phyloP scores from a whole-genome alignment of 345 rosid species.

The Moricandia moricandioides region DNA sequence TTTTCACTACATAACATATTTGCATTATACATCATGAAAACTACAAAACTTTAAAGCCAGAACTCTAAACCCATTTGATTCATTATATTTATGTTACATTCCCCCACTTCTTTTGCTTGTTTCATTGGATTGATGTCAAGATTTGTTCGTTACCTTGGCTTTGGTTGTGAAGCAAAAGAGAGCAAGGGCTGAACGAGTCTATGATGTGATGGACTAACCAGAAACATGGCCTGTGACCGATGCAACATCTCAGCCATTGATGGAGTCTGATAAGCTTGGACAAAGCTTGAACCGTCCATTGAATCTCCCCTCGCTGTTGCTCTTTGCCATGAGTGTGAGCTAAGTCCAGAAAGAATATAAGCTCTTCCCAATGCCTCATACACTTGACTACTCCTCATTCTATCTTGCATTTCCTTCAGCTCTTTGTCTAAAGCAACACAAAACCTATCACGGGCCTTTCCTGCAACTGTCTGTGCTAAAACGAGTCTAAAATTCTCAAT shows the following conservation, averaged over 20 bases:
- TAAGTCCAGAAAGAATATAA: conserved; percentile 79
- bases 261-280: conserved; percentile 68
- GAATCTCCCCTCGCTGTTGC: conserved; percentile 69
- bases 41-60: background rate
- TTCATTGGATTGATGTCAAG: conserved; percentile 18
- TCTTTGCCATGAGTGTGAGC: conserved; percentile 95
- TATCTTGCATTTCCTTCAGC: conserved; percentile 85
- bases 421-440: conserved; percentile 75
- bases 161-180: conserved; percentile 58
- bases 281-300: conserved; percentile 39
- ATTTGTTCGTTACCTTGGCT: conserved; percentile 50
- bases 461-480: conserved; percentile 53
- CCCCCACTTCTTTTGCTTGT: background rate
- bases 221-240: conserved; percentile 57
- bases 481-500: conserved; percentile 53
- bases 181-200: conserved; percentile 55
- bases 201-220: conserved; percentile 44
- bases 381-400: conserved; percentile 76
- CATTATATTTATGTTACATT: conserved; percentile 12
- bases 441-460: conserved; percentile 56
- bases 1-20: background rate
- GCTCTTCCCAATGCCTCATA: conserved; percentile 84
- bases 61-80: conserved; percentile 7
- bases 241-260: conserved; percentile 85
- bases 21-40: background rate